A percentile compares a stretch with the other conserved stretches of the same genome.
These are phyloP conservation scores for Phaeosphaeriaceae sp. DNA, from an alignment of 2,329 filamentous ascomycete species.

Conservation along the genomic window DNA sequence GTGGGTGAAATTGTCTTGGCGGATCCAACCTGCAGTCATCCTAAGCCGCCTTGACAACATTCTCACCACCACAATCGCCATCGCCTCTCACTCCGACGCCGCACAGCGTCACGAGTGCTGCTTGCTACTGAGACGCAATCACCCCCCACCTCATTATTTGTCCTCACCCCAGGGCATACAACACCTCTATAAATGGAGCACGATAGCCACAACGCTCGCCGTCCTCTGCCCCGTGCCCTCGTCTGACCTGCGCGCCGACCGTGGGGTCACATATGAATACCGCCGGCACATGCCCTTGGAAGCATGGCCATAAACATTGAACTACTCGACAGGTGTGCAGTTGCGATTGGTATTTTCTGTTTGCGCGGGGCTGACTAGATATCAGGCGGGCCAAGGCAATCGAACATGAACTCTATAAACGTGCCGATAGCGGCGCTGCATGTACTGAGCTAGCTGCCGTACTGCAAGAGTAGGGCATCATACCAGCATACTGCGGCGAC, in stretches of 20 bases:
- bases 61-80: constrained; percentile 16
- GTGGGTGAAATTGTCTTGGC: constrained; percentile 2
- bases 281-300: constrained; percentile 27
- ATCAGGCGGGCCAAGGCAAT: constrained; percentile 54
- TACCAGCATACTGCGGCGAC: neutral
- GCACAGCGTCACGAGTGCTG: constrained; percentile 33
- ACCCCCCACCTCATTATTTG: constrained; percentile 35
- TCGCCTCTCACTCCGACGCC: constrained; percentile 18
- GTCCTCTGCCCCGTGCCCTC: constrained; percentile 59
- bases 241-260: constrained; percentile 66
- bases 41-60: constrained; percentile 13
- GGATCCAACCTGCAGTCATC: constrained; percentile 1
- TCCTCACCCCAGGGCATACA: constrained; percentile 41
- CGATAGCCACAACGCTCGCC: constrained; percentile 56
- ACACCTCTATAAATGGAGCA: constrained; percentile 65
- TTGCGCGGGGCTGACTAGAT: constrained; percentile 24
- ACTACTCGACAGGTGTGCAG: constrained; percentile 61
- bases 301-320: constrained; percentile 57
- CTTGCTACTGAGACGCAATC: constrained; percentile 23
- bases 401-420: constrained; percentile 59
- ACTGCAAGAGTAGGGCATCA: constrained; percentile 42
- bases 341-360: neutral
- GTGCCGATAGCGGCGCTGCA: constrained; percentile 59
- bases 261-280: constrained; percentile 56
- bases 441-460: constrained; percentile 60